Conservation (phyloP, 2,329 filamentous ascomycete genomes). For the Calonectria ilicicola region DNA sequence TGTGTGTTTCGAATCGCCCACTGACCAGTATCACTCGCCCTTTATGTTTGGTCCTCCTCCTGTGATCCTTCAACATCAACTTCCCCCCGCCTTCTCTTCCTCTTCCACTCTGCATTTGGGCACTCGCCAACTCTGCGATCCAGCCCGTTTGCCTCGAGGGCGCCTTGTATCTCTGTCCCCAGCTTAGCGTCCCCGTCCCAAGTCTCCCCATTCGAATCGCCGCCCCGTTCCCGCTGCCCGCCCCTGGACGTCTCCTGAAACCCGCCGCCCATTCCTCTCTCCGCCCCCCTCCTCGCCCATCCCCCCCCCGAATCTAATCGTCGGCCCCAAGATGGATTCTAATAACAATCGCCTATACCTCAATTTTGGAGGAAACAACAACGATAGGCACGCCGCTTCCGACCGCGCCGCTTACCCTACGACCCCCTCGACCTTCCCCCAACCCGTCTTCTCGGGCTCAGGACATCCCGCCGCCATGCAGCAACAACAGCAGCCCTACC, state of each 20-base stretch:
- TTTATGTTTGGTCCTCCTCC: neutral
- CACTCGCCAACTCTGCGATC: constrained; percentile 6
- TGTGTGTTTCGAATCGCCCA: constrained; percentile 32
- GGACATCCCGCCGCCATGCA: constrained; percentile 42
- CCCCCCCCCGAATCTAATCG: constrained; percentile 35
- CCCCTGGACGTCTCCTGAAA: constrained; percentile 45
- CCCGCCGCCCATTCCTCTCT: constrained; percentile 39
- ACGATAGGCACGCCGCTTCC: constrained; percentile 70
- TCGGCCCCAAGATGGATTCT: constrained; percentile 59
- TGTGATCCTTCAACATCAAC: neutral
- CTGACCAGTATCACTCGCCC: constrained; percentile 21
- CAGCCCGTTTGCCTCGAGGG: constrained; percentile 16
- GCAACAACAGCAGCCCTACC: constrained; percentile 60
- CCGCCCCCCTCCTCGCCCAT: constrained; percentile 31
- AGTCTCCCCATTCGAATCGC: constrained; percentile 16
- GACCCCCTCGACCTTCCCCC: constrained; percentile 95
- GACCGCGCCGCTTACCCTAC: constrained; percentile 83
- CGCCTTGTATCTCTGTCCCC: neutral
- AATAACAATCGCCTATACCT: constrained; percentile 74
- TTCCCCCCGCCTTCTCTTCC: neutral
- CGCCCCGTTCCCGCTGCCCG: constrained; percentile 32
- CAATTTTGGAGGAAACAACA: constrained; percentile 72
- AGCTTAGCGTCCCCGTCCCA: constrained; percentile 16
- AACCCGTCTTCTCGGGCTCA: constrained; percentile 74
- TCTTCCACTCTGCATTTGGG: constrained; percentile 2